Evolutionary conservation across 805 yeast genomes (phyloP), one percentile per base, ranked within the genome.

Genomic region (Ogataea methanolica): DNA sequence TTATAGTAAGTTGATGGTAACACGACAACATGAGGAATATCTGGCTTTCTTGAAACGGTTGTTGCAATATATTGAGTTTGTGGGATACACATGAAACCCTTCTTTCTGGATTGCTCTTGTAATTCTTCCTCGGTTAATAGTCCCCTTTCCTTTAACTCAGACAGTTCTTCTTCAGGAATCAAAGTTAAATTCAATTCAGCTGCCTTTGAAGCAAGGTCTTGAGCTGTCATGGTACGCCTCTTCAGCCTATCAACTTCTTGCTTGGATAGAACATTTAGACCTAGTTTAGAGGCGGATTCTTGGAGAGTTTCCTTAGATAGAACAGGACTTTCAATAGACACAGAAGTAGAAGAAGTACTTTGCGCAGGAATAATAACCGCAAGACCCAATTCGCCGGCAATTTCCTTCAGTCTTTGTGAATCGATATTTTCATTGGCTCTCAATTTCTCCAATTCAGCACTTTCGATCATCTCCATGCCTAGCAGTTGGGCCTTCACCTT

Each of bases 1-100:
- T 77, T 76, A 64, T 82, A 85, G 60, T 84, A 84, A 2, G 82
- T 72, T 6, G 75, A 69, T 6, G 92, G 90, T 33, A 85, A 60
- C 9, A 83, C 81, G 49, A 82, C 83, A 33, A 83, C 82, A 51
- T 78, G 76, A 4, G 69, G 64, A 12, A 72, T 63, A 53, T 83
- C 87, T 4, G 86, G 80, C 5, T 65, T 65, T 53, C 76, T 71
- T 8, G 78, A 75, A 35, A 75, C 75, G 1, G 85, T 80, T 0
- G 90, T 83, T 1, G 87, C 81, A 50, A 85, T 69, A 54, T 77
- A 83, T 2, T 82, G 70, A n/a, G 73, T 61, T 43, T 71, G 72
- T 1, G 92, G 87, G 37, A 86, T 71, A 43, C 80, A 72, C 54
- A 84, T 58, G 42, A 76, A 56, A 3, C 82, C 83, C 43, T 69